phyloP scores from a whole-genome alignment of 2,329 filamentous ascomycete species.

The Fusarium secorum region DNA sequence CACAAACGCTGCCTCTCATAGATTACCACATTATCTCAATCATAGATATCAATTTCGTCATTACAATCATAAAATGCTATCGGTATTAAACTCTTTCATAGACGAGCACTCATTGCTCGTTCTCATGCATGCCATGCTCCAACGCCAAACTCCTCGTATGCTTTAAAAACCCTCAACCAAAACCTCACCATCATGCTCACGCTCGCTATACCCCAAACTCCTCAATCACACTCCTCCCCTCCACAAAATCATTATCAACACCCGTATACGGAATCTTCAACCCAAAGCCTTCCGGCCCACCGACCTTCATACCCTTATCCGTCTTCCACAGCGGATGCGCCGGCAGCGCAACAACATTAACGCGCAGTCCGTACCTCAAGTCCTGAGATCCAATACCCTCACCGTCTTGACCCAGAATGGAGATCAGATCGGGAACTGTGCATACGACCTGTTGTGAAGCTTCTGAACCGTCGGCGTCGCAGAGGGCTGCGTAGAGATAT shows the following conservation, averaged over 20 bases:
- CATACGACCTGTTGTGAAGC: slow-evolving; percentile 44
- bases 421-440: slow-evolving; percentile 50
- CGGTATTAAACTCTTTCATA: neutral
- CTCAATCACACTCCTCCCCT: slow-evolving; percentile 60
- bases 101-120: neutral
- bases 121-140: neutral
- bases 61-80: neutral
- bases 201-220: slow-evolving; percentile 48
- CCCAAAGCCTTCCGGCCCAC: slow-evolving; percentile 48
- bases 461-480: slow-evolving; percentile 44
- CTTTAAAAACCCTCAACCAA: neutral
- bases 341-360: slow-evolving; percentile 59
- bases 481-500: slow-evolving; percentile 49
- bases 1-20: too few species aligned
- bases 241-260: slow-evolving; percentile 50
- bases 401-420: slow-evolving; percentile 53
- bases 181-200: neutral
- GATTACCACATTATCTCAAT: neutral
- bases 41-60: neutral
- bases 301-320: slow-evolving; percentile 45
- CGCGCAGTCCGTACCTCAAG: slow-evolving; percentile 59
- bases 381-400: slow-evolving; percentile 60
- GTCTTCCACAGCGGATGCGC: slow-evolving; percentile 60
- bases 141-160: neutral
- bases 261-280: slow-evolving; percentile 43